Evolutionary conservation across 306 rosid species (phyloP), one percentile per base, ranked within the genome.

Genomic region (Alnus glutinosa): DNA sequence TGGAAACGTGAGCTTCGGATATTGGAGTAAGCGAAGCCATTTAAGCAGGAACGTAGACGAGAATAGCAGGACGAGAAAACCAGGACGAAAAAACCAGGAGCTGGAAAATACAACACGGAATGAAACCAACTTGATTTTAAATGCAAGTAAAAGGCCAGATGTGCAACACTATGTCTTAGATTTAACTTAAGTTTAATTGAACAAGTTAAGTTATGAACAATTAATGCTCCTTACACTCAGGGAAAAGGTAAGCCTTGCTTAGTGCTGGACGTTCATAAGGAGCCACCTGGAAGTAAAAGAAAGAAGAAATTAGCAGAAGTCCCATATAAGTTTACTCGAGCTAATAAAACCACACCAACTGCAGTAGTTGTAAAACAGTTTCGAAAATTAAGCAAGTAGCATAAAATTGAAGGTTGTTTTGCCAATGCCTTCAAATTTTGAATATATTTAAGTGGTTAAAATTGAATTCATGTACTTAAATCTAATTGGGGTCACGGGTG

Each of bases 261-360:
- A 95, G 94, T 55, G 98, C 99, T 83, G 99, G 98, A 80, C 99
- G 99, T 83, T 95, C 99, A 69, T 95, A 95, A 44, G 99, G 99
- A 70, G 98, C 97, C n/a, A 93, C 99, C 99, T 95, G 85, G 18
- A 12, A 54, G 68, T 42, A 63, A 74, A 18, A 49, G 44, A 82
- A 52, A 52, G 1, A 7, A 51, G 15, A 49, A 30, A 76, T 75
- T 14, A 75, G 79, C 79, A 77, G 63, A 73, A 47, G 36, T 28
- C n/a, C 54, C 70, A 34, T 57, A 58, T 48, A 54, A 42, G 54
- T 75, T 61, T 75, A 81, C 16, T 9, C 84, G 13, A 57, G 49
- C 61, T 37, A 16, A 44, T 57, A 8, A 59, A 59, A 76, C 48
- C 34, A 42, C 15, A 42, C 5, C 51, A 42, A 68, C 32, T 39